Evolutionary conservation across 1,284 basidiomycete species (phyloP).

Genomic region (Cryptococcus neoformans): DNA sequence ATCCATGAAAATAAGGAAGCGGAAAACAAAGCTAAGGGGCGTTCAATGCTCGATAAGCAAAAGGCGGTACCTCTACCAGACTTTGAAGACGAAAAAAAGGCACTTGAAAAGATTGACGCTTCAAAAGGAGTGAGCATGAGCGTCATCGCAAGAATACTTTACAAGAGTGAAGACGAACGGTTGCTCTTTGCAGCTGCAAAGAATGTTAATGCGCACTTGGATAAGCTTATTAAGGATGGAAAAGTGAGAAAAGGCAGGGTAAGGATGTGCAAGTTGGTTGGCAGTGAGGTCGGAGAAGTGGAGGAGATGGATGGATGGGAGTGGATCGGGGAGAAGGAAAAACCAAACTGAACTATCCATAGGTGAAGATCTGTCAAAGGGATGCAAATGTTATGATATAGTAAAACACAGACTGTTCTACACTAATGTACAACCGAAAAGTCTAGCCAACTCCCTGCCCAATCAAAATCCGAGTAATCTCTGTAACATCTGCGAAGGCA

Average conservation of each 20-base stretch:
- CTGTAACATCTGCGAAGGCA: background rate
- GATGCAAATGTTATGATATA: background rate
- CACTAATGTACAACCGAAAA: background rate
- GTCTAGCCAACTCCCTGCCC: background rate
- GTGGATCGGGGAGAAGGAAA: constrained; percentile 13
- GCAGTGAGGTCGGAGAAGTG: constrained; percentile 12
- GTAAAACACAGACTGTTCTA: background rate
- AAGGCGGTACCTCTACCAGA: constrained; percentile 7
- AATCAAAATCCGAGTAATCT: background rate
- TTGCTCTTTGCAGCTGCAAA: constrained; percentile 31
- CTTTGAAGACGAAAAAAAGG: constrained; percentile 11
- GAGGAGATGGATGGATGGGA: constrained; percentile 20
- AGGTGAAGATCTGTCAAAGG: no score
- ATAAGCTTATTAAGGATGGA: constrained; percentile 58
- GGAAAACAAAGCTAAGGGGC: constrained; percentile 13
- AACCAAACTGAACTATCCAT: background rate
- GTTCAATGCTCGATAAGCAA: constrained; percentile 12
- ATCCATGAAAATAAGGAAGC: constrained; percentile 10
- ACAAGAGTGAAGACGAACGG: constrained; percentile 33
- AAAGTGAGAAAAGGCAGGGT: constrained; percentile 50
- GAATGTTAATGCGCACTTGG: constrained; percentile 27
- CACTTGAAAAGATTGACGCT: constrained; percentile 3
- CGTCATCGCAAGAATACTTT: constrained; percentile 32
- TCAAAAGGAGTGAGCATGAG: constrained; percentile 13
- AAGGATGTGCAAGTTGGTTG: constrained; percentile 13